Conservation (phyloP, 2,329 filamentous ascomycete species). For the Tolypocladium tundrense region DNA sequence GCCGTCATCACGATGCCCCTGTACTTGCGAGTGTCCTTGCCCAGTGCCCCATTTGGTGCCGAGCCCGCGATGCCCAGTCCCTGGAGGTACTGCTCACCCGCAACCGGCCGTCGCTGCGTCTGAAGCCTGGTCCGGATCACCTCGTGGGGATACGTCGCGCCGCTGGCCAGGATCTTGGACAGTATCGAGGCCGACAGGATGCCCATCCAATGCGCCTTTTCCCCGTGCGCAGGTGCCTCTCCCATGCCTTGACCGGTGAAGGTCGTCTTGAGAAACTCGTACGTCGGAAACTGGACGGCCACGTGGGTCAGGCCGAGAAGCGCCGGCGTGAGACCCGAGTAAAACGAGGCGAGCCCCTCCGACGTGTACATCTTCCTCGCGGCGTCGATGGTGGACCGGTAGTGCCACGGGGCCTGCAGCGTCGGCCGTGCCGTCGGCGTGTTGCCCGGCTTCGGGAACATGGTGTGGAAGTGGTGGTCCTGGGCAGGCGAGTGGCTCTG, state of each 20-base stretch:
- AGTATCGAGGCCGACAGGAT: slow-evolving; percentile 83
- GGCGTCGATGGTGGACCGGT: slow-evolving; percentile 79
- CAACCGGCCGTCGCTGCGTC: slow-evolving; percentile 71
- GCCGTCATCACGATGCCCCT: slow-evolving; percentile 72
- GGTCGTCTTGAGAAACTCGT: slow-evolving; percentile 82
- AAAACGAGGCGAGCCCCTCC: slow-evolving; percentile 85
- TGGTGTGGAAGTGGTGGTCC: slow-evolving; percentile 33
- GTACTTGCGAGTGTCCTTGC: slow-evolving; percentile 45
- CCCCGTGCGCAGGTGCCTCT: slow-evolving; percentile 32
- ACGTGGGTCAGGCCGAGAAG: slow-evolving; percentile 89
- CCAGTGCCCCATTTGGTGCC: slow-evolving; percentile 15
- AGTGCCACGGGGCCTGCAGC: slow-evolving; percentile 74
- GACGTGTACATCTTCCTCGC: slow-evolving; percentile 90
- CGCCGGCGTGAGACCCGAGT: slow-evolving; percentile 87
- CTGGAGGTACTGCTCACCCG: slow-evolving; percentile 41
- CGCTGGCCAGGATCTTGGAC: slow-evolving; percentile 90
- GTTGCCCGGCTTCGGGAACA: slow-evolving; percentile 37
- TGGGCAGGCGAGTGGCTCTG: slow-evolving; percentile 53
- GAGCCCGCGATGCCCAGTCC: slow-evolving; percentile 34
- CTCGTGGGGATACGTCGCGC: slow-evolving; percentile 93
- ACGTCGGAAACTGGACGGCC: slow-evolving; percentile 92
- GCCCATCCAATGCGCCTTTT: slow-evolving; percentile 63
- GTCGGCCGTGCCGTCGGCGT: slow-evolving; percentile 45
- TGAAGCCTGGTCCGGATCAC: slow-evolving; percentile 89
- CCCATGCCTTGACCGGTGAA: slow-evolving; percentile 91